These are phyloP conservation scores for Neurospora sp. DNA, from an alignment of 495 filamentous ascomycete genomes.

Conservation along the genomic window DNA sequence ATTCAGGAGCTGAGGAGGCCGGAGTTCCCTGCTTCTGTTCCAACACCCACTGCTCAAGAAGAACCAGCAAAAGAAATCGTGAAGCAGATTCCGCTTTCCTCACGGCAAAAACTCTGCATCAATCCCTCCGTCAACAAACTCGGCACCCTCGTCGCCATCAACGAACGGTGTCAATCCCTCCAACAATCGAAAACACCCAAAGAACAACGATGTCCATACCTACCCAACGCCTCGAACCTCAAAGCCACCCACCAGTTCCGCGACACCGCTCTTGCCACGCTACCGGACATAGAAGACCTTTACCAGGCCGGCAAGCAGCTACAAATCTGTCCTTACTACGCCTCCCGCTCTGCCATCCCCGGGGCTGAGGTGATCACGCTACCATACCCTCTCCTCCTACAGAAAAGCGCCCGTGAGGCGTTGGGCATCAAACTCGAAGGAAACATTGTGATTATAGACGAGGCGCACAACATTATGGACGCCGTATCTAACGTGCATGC, in stretches of 20 bases:
- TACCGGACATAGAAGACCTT: constrained; percentile 92
- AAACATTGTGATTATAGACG: constrained; percentile 88
- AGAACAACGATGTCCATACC: constrained; percentile 48
- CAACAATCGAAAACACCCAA: constrained; percentile 61
- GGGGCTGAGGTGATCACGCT: constrained; percentile 89
- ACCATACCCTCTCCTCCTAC: constrained; percentile 84
- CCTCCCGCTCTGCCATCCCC: constrained; percentile 71
- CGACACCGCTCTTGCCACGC: constrained; percentile 74
- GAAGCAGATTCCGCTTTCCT: constrained; percentile 83
- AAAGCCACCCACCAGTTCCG: constrained; percentile 66
- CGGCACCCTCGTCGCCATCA: constrained; percentile 70
- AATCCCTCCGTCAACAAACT: constrained; percentile 70
- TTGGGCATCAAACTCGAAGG: constrained; percentile 75
- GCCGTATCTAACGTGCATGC: constrained; percentile 84
- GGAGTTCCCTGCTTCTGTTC: constrained; percentile 52
- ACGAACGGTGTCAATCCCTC: constrained; percentile 87
- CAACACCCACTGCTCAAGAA: constrained; percentile 14
- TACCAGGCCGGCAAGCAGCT: constrained; percentile 65
- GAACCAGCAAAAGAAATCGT: constrained; percentile 48
- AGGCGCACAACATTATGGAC: constrained; percentile 97
- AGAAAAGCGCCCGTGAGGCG: constrained; percentile 81
- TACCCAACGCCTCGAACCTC: constrained; percentile 69
- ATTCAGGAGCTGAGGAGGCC: constrained; percentile 83
- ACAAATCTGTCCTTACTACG: constrained; percentile 91
- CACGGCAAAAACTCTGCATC: constrained; percentile 87